Evolutionary conservation across 2,329 filamentous ascomycete genomes (phyloP).

Genomic region (Dactylellina sp.): DNA sequence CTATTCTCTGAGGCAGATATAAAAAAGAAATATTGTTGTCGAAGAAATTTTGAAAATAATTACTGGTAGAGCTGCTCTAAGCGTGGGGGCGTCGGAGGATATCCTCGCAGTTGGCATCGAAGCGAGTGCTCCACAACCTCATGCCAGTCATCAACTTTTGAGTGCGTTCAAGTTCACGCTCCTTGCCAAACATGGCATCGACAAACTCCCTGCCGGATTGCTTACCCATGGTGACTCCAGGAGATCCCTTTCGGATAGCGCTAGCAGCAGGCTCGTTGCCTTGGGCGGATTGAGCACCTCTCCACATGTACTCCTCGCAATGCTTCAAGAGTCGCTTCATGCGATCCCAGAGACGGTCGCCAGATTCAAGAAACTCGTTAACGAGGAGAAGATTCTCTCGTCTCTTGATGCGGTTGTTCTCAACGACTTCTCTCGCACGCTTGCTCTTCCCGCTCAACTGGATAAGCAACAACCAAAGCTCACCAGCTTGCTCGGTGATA

Average conservation of each 20-base stretch:
- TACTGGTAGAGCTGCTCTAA: slow-evolving; percentile 62
- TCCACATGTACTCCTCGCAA: slow-evolving; percentile 95
- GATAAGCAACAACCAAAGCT: slow-evolving; percentile 94
- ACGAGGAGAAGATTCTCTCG: slow-evolving; percentile 81
- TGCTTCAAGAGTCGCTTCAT: slow-evolving; percentile 87
- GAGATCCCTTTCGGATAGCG: slow-evolving; percentile 63
- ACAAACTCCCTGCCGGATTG: slow-evolving; percentile 95
- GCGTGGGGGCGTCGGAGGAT: slow-evolving; percentile 76
- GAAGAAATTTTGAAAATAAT: neutral
- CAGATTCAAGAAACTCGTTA: slow-evolving; percentile 88
- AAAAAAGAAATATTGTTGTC: slow-evolving; percentile 35
- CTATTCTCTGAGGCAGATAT: slow-evolving; percentile 58
- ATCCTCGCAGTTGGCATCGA: slow-evolving; percentile 94
- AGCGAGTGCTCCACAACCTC: slow-evolving; percentile 89
- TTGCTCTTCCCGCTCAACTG: slow-evolving; percentile 94
- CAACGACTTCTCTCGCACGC: slow-evolving; percentile 78
- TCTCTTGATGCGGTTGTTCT: slow-evolving; percentile 76
- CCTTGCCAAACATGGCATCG: slow-evolving; percentile 91
- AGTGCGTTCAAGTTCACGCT: slow-evolving; percentile 87
- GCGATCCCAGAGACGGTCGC: slow-evolving; percentile 85
- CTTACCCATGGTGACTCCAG: slow-evolving; percentile 80
- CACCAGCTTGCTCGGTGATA: slow-evolving; percentile 89
- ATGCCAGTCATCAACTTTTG: slow-evolving; percentile 93
- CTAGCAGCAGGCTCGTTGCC: slow-evolving; percentile 69
- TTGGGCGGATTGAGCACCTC: slow-evolving; percentile 75